Evolutionary conservation across 805 yeast genomes (phyloP).

Genomic region (Cyberlindnera sargentensis): DNA sequence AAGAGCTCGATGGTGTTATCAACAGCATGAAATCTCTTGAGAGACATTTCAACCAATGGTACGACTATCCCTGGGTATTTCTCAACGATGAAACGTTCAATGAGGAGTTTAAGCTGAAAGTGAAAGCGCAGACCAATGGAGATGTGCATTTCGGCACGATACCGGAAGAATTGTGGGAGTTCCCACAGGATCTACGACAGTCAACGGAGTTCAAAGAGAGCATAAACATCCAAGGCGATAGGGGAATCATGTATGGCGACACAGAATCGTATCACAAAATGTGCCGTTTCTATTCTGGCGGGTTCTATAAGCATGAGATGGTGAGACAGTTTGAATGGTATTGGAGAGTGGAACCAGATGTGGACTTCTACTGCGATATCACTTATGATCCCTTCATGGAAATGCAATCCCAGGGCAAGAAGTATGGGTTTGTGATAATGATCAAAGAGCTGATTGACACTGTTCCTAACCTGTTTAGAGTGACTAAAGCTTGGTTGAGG

Average conservation of each 20-base stretch:
- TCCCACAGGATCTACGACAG: conserved; percentile 34
- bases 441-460: conserved; percentile 76
- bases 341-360: conserved; percentile 95
- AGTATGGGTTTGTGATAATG: conserved; percentile 79
- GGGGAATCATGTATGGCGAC: conserved; percentile 78
- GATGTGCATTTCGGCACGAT: conserved; percentile 68
- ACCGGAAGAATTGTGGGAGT: conserved; percentile 59
- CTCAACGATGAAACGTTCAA: conserved; percentile 74
- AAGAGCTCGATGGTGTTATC: conserved; percentile 72
- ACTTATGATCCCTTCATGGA: conserved; percentile 87
- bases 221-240: conserved; percentile 72
- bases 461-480: conserved; percentile 72
- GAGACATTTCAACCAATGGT: conserved; percentile 90
- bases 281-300: conserved; percentile 88
- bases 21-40: conserved; percentile 70
- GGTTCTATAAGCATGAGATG: conserved; percentile 72
- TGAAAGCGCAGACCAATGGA: conserved; percentile 48
- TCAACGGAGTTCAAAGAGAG: conserved; percentile 38
- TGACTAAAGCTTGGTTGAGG: conserved; percentile 57
- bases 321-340: conserved; percentile 78
- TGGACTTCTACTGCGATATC: conserved; percentile 82
- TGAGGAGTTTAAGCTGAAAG: conserved; percentile 50
- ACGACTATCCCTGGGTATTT: conserved; percentile 86
- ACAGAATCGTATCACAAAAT: conserved; percentile 81
- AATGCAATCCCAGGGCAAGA: conserved; percentile 63